Evolutionary conservation across 2,329 filamentous ascomycete species (phyloP), one percentile per base, ranked within the genome.

Genomic region (Amylocarpus encephaloides): DNA sequence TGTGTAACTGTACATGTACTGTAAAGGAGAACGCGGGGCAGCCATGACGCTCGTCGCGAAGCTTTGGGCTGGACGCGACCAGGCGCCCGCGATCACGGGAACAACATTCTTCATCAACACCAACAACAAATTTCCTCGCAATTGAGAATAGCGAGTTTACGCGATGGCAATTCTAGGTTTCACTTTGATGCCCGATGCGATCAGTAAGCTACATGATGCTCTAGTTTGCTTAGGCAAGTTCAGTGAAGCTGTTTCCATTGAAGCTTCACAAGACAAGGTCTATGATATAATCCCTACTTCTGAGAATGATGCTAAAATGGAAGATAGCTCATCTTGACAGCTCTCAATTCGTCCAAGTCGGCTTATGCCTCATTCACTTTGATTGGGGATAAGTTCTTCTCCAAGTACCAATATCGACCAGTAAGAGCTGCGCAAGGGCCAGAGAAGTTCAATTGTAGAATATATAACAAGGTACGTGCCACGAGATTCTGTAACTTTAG

Each of bases 311-410:
- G 59, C 33, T 43, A 16, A 46, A 43, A 43, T 43, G 41, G 45
- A 41, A 43, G 44, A 32, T 54, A 88, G 86, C 77, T 92, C 56
- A 75, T 83, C 4, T 73, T 92, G 48, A 88, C 85, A 12, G 82
- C 86, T 12, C 72, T 92, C 56, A 92, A 92, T 65, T 78, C 79
- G n/a, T 88, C 86, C 49, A 88, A 88, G 63, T 88, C 87, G 3
- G 86, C 85, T 15, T 91, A 91, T 66, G 82, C 84, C 22, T 85
- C 83, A 51, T 83, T 89, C 61, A 77, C 78, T 6, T 80, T 91
- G 47, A 73, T 83, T 39, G 76, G 79, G 36, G 78, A 72, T 57
- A 76, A 79, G 35, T 91, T 91, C 71, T 90, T 90, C 68, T 78
- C 82, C 6, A 78, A 77, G 33, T 92, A 90, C 67, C 76, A 79